Conservation (phyloP, 2,329 filamentous ascomycete genomes). For the Curvularia lunata region DNA sequence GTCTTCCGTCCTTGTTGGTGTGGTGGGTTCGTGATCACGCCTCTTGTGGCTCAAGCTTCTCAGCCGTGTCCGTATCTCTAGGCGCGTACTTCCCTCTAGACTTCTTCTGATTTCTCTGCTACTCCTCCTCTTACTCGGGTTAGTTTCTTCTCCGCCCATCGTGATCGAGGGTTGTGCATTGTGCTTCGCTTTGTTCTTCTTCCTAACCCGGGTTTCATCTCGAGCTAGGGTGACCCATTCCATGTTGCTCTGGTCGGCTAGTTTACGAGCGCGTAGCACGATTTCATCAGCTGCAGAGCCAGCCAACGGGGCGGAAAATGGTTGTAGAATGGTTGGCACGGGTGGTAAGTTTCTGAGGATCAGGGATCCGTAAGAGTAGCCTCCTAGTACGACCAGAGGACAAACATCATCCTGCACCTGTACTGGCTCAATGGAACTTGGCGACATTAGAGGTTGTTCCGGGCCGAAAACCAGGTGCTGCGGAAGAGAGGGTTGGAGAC, state of each 20-base stretch:
- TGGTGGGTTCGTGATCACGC: slow-evolving; percentile 13
- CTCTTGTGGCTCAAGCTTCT: slow-evolving; percentile 40
- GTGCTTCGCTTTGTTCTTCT: slow-evolving; percentile 37
- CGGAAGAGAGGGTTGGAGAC: slow-evolving; percentile 50
- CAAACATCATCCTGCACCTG: slow-evolving; percentile 6
- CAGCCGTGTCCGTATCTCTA: slow-evolving; percentile 43
- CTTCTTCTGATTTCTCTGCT: slow-evolving; percentile 51
- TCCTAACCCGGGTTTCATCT: slow-evolving; percentile 27
- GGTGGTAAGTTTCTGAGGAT: slow-evolving; percentile 76
- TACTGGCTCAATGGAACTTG: slow-evolving; percentile 2
- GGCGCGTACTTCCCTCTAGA: slow-evolving; percentile 39
- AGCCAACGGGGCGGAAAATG: slow-evolving; percentile 61
- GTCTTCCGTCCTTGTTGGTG: slow-evolving; percentile 14
- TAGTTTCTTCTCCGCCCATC: slow-evolving; percentile 58
- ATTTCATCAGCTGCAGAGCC: slow-evolving; percentile 72
- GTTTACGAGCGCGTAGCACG: slow-evolving; percentile 68
- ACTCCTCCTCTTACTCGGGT: slow-evolving; percentile 46
- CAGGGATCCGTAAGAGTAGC: slow-evolving; percentile 91
- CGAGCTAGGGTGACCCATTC: slow-evolving; percentile 47
- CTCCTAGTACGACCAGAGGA: slow-evolving; percentile 66
- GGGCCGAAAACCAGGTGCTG: slow-evolving; percentile 23
- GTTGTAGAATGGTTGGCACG: slow-evolving; percentile 60
- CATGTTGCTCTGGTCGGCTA: slow-evolving; percentile 68
- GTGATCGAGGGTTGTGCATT: slow-evolving; percentile 37
- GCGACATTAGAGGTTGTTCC: slow-evolving; percentile 14